phyloP scores from a whole-genome alignment of 768 basidiomycete genomes.

The Xerocomellus chrysenteron region DNA sequence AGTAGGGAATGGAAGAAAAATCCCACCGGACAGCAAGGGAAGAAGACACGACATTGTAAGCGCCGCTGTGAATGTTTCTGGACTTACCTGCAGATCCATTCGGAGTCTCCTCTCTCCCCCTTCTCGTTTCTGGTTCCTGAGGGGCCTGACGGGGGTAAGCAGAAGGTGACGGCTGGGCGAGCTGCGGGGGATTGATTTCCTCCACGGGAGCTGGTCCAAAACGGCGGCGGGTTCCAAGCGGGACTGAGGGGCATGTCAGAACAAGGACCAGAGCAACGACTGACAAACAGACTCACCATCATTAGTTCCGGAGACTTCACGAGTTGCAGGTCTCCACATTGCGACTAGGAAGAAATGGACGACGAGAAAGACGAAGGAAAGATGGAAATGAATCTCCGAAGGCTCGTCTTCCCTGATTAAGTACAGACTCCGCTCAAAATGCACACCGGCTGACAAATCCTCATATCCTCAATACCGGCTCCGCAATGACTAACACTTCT shows the following conservation, averaged over 20 bases:
- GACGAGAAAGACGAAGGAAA: constrained; percentile 18
- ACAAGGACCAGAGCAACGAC: constrained; percentile 4
- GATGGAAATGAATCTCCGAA: constrained; percentile 37
- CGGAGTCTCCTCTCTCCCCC: constrained; percentile 69
- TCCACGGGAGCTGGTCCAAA: constrained; percentile 88
- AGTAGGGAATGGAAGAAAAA: constrained; percentile 26
- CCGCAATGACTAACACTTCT: constrained; percentile 8
- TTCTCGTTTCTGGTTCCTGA: constrained; percentile 57
- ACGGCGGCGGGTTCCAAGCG: constrained; percentile 84
- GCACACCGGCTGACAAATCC: constrained; percentile 27
- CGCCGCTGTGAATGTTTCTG: constrained; percentile 33
- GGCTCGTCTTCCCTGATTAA: constrained; percentile 15
- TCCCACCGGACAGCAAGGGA: constrained; percentile 36
- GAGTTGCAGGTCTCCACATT: constrained; percentile 90
- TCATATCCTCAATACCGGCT: neutral
- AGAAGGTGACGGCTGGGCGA: constrained; percentile 84
- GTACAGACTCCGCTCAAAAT: constrained; percentile 37
- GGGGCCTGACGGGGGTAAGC: constrained; percentile 71
- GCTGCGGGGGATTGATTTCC: constrained; percentile 77
- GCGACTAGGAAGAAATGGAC: constrained; percentile 36
- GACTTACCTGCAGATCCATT: constrained; percentile 77
- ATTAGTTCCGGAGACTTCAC: constrained; percentile 90
- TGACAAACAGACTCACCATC: constrained; percentile 60
- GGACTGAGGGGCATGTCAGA: constrained; percentile 46
- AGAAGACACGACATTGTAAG: constrained; percentile 39